Base-by-base conservation (phyloP, 257 asterid genomes). In the Gentiana straminea region DNA sequence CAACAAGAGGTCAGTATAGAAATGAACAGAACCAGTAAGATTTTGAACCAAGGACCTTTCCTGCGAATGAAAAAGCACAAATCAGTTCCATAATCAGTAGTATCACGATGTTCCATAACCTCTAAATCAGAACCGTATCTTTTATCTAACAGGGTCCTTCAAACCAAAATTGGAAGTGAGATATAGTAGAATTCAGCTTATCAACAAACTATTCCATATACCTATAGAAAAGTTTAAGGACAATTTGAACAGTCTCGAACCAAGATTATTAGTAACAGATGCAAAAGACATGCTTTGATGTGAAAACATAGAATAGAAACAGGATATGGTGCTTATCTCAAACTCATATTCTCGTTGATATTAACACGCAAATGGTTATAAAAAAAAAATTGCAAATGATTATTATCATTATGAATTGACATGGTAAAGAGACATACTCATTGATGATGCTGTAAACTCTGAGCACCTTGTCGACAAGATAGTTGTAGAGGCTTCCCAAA, bases 381-480 rank as follows among this genome's bases (percentile, higher is more conserved):
- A 24, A 24, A 24, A 15, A n/a, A 35, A 49, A 5, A 52, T 13
- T 43, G 45, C 37, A 0, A 58, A 54, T 49, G 65, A 33, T 57
- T 59, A 55, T 35, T 47, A 8, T 7, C n/a, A 37, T 64, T 55
- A 49, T 52, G 49, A 64, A 10, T 10, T 41, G 46, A 57, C 61
- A 66, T 56, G 60, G 41, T 33, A 3, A 54, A 57, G 41, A 15
- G 35, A 63, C 89, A 58, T 91, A 91, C 98, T 87, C 98, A 51
- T 91, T 84, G 62, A 91, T 78, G 75, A 81, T 58, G 82, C 83
- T 73, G 62, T 91, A 91, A 39, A 79, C 75, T 60, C 93, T 78
- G 49, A 91, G 84, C 71, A 91, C 94, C 70, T 81, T 84, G 77
- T 87, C 97, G 62, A 91, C 95, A 8, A 91, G 82, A 75, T 52